These are phyloP conservation scores for Plantago rigida DNA, from an alignment of 305 asterid genomes.

Conservation along the genomic window DNA sequence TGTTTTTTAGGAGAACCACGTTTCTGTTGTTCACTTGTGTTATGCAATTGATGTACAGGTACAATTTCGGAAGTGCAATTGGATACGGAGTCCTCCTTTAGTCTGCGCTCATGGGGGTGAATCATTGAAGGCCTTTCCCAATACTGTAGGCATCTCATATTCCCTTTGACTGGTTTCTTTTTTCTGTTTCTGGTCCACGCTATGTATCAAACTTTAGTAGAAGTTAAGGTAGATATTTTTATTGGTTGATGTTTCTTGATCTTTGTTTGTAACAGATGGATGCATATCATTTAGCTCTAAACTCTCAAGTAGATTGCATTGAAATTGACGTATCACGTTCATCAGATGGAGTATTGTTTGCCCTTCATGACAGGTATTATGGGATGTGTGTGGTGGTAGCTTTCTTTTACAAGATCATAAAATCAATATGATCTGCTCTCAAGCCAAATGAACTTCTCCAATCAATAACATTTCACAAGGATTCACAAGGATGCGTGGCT, in stretches of 20 bases:
- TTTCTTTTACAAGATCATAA: not conserved
- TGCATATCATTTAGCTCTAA: slow-evolving; percentile 61
- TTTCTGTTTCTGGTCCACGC: not conserved
- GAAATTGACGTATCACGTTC: slow-evolving; percentile 95
- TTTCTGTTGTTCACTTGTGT: slow-evolving; percentile 11
- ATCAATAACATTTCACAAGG: not conserved
- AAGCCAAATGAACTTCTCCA: not conserved
- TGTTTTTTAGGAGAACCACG: not conserved
- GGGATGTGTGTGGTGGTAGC: slow-evolving; percentile 15
- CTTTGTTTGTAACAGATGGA: slow-evolving; percentile 46
- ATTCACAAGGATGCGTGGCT: not conserved
- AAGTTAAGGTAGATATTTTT: not conserved
- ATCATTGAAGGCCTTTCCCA: slow-evolving; percentile 80
- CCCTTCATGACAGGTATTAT: slow-evolving; percentile 88
- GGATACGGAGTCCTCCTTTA: slow-evolving; percentile 72
- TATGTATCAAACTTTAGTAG: too few species aligned
- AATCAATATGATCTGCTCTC: not conserved
- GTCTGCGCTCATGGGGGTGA: slow-evolving; percentile 99
- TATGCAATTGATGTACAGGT: slow-evolving; percentile 40
- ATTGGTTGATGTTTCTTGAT: not conserved
- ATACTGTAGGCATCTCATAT: slow-evolving; percentile 51
- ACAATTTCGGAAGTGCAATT: slow-evolving; percentile 56
- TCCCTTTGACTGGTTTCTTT: slow-evolving; percentile 21
- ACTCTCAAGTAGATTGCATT: slow-evolving; percentile 78
- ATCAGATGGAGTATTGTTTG: slow-evolving; percentile 75